Evolutionary conservation across 2,329 filamentous ascomycete genomes (phyloP), one percentile per base, ranked within the genome.

Genomic region (Thermoascus crustaceus): DNA sequence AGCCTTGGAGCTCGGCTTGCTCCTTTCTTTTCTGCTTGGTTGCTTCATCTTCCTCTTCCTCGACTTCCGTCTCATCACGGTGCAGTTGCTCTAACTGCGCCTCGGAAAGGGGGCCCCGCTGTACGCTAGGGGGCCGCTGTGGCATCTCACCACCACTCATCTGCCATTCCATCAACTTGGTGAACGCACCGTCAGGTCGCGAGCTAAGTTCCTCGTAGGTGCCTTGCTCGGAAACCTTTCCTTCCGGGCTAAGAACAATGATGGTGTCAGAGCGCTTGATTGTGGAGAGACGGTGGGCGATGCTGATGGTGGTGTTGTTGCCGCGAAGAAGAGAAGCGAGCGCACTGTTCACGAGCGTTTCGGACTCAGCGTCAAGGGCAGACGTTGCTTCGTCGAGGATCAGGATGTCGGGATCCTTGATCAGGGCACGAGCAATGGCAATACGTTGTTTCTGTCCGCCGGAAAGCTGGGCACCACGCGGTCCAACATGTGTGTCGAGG

Each of bases 381-480:
- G 86, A 94, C 0, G 93, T 98, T 11, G 93, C 85, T 69, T 98
- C 91, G 54, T 98, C 91, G 1, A 98, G 75, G 41, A 98, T 94
- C 18, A 98, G 69, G 44, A 98, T 96, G 63, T 98, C 91, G 0
- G 93, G 93, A 44, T 95, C 78, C 63, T 96, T 96, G 49, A 98
- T 79, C 18, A 98, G 72, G 8, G 91, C 91, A 36, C 93, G 78
- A 4, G 91, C 91, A 58, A 98, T 98, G 23, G 91, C 91, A 51
- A 98, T 96, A 44, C 91, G 82, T 61, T 98, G 91, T 66, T 96
- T 96, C 63, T 98, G 91, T 0, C 91, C 91, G 34, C 91, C 91
- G 6, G 87, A 95, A 0, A 98, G 73, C 61, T 96, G 89, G 2
- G 89, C 88, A 21, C 91, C 91, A 45, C 91, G 76, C 10, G 89